These are phyloP conservation scores for Exidia glandulosa DNA, from an alignment of 768 basidiomycete species.

Conservation along the genomic window DNA sequence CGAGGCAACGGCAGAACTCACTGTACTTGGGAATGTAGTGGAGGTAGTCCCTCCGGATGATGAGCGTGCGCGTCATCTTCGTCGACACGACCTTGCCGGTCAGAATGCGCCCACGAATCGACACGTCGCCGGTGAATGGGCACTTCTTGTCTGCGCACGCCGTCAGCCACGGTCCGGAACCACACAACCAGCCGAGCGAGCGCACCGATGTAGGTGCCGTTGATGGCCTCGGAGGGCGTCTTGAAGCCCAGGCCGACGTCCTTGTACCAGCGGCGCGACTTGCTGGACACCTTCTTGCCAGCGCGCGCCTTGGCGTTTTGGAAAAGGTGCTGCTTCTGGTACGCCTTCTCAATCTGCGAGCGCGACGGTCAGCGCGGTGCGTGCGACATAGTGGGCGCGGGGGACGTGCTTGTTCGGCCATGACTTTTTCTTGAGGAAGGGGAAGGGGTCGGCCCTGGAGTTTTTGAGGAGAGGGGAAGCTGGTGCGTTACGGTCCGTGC, in stretches of 20 bases:
- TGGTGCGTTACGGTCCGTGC: background rate
- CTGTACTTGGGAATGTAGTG: slow-evolving; percentile 99
- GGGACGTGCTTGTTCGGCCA: slow-evolving; percentile 31
- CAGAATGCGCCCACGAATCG: slow-evolving; percentile 97
- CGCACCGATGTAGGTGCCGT: slow-evolving; percentile 91
- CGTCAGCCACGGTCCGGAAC: background rate
- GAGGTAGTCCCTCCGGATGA: slow-evolving; percentile 90
- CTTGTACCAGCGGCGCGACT: slow-evolving; percentile 98
- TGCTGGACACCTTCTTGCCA: slow-evolving; percentile 87
- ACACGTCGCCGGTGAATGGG: slow-evolving; percentile 93
- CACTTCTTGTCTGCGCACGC: slow-evolving; percentile 86
- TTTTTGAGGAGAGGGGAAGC: slow-evolving; percentile 10
- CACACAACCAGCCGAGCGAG: slow-evolving; percentile 9
- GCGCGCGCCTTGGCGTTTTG: slow-evolving; percentile 91
- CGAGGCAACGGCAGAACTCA: slow-evolving; percentile 30
- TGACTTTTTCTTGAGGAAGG: slow-evolving; percentile 20
- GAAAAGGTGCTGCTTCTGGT: slow-evolving; percentile 96
- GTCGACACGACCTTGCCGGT: slow-evolving; percentile 97
- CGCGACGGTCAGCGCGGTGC: slow-evolving; percentile 2
- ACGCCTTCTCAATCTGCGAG: slow-evolving; percentile 85
- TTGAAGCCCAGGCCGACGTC: slow-evolving; percentile 96
- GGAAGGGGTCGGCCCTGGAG: slow-evolving; percentile 11
- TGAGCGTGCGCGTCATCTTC: slow-evolving; percentile 98
- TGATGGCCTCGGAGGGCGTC: slow-evolving; percentile 92
- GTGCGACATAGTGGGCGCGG: background rate